Percentiles rank a stretch among this genome's conserved stretches.
Conservation (phyloP, 306 rosid species). For the Pyrus communis region DNA sequence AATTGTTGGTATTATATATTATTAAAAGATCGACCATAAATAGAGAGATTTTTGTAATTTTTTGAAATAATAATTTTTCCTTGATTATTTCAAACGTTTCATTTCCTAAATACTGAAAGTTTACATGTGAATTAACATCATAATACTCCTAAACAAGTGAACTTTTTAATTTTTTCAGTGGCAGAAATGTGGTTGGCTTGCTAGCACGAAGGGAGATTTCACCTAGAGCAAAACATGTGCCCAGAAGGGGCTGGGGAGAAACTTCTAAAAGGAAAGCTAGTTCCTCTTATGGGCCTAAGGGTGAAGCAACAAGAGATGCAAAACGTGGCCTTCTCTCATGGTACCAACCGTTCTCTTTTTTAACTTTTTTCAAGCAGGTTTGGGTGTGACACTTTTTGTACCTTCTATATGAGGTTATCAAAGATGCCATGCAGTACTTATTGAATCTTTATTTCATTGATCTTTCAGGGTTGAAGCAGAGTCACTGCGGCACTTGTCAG, state of each 20-base stretch:
- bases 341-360: constrained; percentile 14
- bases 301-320: constrained; percentile 29
- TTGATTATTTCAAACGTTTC: no score
- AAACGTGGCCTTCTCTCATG: constrained; percentile 48
- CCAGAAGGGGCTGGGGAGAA: constrained; percentile 34
- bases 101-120: no score
- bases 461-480: constrained; percentile 45
- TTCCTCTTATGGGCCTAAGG: constrained; percentile 17
- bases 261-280: constrained; percentile 17
- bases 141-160: background rate
- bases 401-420: background rate
- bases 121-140: no score
- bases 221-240: constrained; percentile 34
- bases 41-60: background rate
- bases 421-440: background rate
- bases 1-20: background rate
- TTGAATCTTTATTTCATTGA: background rate
- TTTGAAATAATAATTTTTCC: no score
- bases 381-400: background rate
- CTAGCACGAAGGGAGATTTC: constrained; percentile 40
- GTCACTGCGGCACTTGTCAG: constrained; percentile 77
- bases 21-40: background rate
- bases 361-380: background rate
- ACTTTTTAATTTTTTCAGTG: constrained; percentile 5
- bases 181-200: constrained; percentile 37